Evolutionary conservation across 371 early-diverging fungal genomes (phyloP).

Genomic region (Circinella umbellata): DNA sequence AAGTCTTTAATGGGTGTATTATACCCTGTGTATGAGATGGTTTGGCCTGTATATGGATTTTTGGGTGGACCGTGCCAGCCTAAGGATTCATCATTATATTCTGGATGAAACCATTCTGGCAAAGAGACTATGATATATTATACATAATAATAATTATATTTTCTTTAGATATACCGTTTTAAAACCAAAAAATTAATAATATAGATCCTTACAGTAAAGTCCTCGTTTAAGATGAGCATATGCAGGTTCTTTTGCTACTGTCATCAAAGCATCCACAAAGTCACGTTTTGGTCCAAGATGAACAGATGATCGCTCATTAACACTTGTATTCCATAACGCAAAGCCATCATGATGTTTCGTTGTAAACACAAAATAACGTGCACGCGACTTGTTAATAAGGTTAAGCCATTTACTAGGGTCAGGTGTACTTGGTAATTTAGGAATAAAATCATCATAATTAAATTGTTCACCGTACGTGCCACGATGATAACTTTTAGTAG

Average conservation of each 20-base stretch:
- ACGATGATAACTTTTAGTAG: constrained; percentile 30
- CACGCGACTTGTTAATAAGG: constrained; percentile 27
- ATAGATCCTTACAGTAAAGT: constrained; percentile 33
- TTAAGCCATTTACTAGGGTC: constrained; percentile 34
- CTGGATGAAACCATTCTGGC: constrained; percentile 50
- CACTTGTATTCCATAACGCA: constrained; percentile 41
- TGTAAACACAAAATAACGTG: constrained; percentile 44
- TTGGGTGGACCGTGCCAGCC: constrained; percentile 40
- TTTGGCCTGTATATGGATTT: constrained; percentile 29
- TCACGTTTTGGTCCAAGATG: constrained; percentile 29
- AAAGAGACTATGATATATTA: constrained; percentile 33
- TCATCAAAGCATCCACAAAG: constrained; percentile 36
- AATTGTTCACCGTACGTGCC: constrained; percentile 29
- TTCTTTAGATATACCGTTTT: neutral
- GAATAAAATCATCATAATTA: constrained; percentile 40
- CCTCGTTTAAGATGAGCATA: constrained; percentile 44
- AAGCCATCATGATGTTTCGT: constrained; percentile 49
- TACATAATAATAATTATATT: neutral
- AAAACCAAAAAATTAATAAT: too few relatives aligned
- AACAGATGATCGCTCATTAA: constrained; percentile 29
- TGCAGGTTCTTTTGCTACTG: constrained; percentile 16
- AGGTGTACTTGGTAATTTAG: constrained; percentile 25
- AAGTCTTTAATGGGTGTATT: constrained; percentile 27
- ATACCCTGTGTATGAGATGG: constrained; percentile 28
- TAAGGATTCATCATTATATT: constrained; percentile 27